Evolutionary conservation across 345 rosid genomes (phyloP).

Genomic region (Gossypium bickii): DNA sequence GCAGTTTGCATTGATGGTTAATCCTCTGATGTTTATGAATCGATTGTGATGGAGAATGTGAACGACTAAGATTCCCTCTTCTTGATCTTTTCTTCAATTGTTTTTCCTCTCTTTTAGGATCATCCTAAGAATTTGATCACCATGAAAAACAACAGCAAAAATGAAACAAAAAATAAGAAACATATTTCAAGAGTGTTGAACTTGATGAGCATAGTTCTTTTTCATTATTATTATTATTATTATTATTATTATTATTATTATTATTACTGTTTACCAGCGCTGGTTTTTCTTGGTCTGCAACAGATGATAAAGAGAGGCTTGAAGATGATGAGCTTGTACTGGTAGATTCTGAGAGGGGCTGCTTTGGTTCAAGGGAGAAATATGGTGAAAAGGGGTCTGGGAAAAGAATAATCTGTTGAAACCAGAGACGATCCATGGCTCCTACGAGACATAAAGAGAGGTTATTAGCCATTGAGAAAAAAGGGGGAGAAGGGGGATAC

Average conservation of each 20-base stretch:
- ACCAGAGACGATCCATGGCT: constrained; percentile 68
- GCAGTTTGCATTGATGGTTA: background rate
- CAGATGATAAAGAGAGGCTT: constrained; percentile 16
- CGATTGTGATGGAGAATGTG: constrained; percentile 32
- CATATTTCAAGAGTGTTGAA: too few relatives aligned
- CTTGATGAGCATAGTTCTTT: background rate
- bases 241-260: too few relatives aligned
- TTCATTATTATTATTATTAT: background rate
- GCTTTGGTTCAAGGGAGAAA: constrained; percentile 8
- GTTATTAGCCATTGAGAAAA: constrained; percentile 28
- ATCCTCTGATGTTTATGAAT: constrained; percentile 18
- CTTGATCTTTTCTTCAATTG: constrained; percentile 28
- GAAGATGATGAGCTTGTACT: constrained; percentile 9
- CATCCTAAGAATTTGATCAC: constrained; percentile 18
- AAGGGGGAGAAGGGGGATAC: background rate
- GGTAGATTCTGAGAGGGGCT: constrained; percentile 9
- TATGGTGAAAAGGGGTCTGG: constrained; percentile 22
- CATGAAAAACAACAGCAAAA: background rate
- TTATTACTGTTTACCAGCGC: background rate
- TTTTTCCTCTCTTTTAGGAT: constrained; percentile 8
- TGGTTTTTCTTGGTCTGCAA: constrained; percentile 13
- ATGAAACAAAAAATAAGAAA: background rate
- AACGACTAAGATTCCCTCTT: constrained; percentile 30
- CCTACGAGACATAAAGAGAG: constrained; percentile 30
- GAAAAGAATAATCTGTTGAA: constrained; percentile 39